Conservation (phyloP, 257 asterid species). For the Petrea volubilis region DNA sequence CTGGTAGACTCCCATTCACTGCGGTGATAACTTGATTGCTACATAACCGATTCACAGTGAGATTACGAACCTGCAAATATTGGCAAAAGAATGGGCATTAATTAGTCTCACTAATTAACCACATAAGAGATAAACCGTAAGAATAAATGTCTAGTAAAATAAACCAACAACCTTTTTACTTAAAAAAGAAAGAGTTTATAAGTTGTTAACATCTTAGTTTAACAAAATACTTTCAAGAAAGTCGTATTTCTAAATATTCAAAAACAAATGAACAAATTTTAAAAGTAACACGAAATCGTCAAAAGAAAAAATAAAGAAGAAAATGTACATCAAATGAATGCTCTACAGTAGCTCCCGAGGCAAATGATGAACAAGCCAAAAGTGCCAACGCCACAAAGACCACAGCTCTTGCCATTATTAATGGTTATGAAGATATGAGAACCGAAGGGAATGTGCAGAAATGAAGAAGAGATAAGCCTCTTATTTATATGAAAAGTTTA, state of each 20-base stretch:
- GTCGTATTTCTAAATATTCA: background rate
- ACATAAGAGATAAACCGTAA: too few species aligned
- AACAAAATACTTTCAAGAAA: too few species aligned
- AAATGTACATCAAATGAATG: slow-evolving; percentile 62
- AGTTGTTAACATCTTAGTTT: too few species aligned
- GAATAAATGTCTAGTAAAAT: too few species aligned
- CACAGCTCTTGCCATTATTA: slow-evolving; percentile 17
- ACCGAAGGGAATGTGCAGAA: background rate
- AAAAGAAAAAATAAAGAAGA: background rate
- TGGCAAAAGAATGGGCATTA: too few species aligned
- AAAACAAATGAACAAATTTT: background rate
- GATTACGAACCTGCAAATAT: slow-evolving; percentile 66
- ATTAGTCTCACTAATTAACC: too few species aligned
- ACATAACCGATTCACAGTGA: slow-evolving; percentile 51
- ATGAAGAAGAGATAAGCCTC: slow-evolving; percentile 18
- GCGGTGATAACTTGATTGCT: slow-evolving; percentile 56
- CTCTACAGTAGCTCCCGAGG: slow-evolving; percentile 64
- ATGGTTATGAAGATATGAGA: background rate
- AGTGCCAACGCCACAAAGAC: slow-evolving; percentile 31
- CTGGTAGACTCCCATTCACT: slow-evolving; percentile 67
- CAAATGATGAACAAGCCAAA: slow-evolving; percentile 31
- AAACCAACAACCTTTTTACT: too few species aligned
- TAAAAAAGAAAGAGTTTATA: too few species aligned
- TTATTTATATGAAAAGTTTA: slow-evolving; percentile 22
- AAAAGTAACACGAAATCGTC: background rate